phyloP scores from a whole-genome alignment of 108 stramenopile genomes.

The Aurantiochytrium sp. region DNA sequence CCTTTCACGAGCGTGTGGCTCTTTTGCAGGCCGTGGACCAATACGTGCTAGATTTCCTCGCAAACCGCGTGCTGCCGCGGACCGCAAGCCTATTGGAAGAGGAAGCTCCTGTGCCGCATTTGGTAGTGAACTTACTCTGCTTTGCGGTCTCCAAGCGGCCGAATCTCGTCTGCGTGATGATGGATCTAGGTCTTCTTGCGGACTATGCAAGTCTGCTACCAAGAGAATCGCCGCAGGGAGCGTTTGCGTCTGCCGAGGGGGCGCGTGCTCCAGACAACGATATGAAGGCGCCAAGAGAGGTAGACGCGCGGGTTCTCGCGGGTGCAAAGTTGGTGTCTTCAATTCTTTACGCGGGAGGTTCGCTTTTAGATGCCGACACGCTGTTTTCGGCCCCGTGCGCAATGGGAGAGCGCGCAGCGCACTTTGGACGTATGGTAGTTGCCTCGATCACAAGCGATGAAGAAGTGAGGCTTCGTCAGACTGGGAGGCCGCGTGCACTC shows the following conservation, averaged over 20 bases:
- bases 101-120: background rate
- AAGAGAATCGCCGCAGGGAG: no score
- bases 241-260: no score
- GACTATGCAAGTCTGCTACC: background rate
- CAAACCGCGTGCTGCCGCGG: background rate
- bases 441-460: background rate
- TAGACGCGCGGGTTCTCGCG: background rate
- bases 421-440: background rate
- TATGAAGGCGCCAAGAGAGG: background rate
- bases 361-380: background rate
- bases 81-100: background rate
- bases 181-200: background rate
- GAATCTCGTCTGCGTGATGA: background rate
- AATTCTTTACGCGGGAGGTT: background rate
- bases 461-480: background rate
- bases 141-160: background rate
- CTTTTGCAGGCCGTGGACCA: background rate
- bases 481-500: background rate
- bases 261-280: no score
- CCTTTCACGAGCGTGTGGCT: background rate
- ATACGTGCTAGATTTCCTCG: background rate
- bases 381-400: background rate
- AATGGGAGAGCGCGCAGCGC: background rate
- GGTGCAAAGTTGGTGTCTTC: background rate
- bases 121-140: background rate